These are phyloP conservation scores for Boletus semigastroideus DNA, from an alignment of 1,284 basidiomycete species.

Conservation along the genomic window DNA sequence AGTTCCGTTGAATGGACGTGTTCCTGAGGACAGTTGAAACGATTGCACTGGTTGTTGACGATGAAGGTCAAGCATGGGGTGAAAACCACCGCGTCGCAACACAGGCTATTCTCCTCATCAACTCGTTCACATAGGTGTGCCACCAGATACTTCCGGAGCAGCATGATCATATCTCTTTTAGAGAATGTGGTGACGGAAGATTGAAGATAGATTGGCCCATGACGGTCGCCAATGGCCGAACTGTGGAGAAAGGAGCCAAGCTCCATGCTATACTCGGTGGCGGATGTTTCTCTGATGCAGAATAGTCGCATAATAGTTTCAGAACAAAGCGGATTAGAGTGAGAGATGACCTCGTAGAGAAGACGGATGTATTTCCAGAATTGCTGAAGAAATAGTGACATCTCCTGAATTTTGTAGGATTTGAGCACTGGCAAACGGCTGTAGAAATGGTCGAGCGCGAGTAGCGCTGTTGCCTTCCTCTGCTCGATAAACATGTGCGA, in stretches of 20 bases:
- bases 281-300: slow-evolving; percentile 32
- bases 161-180: slow-evolving; percentile 5
- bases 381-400: slow-evolving; percentile 31
- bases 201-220: slow-evolving; percentile 2
- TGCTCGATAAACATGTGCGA: slow-evolving; percentile 11
- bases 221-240: slow-evolving; percentile 3
- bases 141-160: slow-evolving; percentile 26
- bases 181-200: slow-evolving; percentile 1
- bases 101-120: slow-evolving; percentile 35
- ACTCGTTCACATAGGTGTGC: slow-evolving; percentile 34
- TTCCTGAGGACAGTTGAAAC: slow-evolving; percentile 37
- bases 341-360: slow-evolving; percentile 31
- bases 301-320: slow-evolving; percentile 39
- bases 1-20: slow-evolving; percentile 35
- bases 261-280: slow-evolving; percentile 31
- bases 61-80: slow-evolving; percentile 42
- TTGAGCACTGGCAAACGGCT: slow-evolving; percentile 12
- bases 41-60: slow-evolving; percentile 37
- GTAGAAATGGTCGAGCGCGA: slow-evolving; percentile 29
- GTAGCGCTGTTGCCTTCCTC: slow-evolving; percentile 17
- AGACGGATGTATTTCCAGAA: slow-evolving; percentile 40
- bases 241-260: slow-evolving; percentile 28
- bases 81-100: slow-evolving; percentile 34
- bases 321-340: slow-evolving; percentile 28
- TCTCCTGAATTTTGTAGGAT: slow-evolving; percentile 22